These are phyloP conservation scores for Dovyalis caffra DNA, from an alignment of 345 rosid species.

Conservation along the genomic window DNA sequence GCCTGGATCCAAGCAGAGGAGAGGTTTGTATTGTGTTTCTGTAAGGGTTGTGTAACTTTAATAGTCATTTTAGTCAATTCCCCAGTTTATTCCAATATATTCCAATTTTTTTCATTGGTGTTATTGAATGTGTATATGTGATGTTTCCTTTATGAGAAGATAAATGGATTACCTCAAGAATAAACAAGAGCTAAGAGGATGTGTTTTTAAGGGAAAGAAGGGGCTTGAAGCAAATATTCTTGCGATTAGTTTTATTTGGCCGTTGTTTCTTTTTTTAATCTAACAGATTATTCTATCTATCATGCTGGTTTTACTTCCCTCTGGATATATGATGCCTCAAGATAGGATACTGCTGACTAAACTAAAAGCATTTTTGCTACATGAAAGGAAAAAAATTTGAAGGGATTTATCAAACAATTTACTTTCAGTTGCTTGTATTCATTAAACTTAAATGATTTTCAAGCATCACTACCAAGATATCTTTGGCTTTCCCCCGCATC, in stretches of 20 bases:
- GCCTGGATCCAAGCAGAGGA: constrained; percentile 58
- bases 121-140: background rate
- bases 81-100: background rate
- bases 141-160: background rate
- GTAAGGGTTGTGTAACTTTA: background rate
- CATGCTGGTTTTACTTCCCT: background rate
- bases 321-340: background rate
- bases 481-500: background rate
- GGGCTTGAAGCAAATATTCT: background rate
- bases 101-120: background rate
- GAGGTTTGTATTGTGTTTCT: constrained; percentile 44
- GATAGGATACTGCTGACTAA: background rate
- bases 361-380: background rate
- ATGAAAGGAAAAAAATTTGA: background rate
- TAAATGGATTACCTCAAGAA: too few species aligned
- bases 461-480: background rate
- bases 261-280: too few species aligned
- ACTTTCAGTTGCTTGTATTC: background rate
- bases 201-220: too few species aligned
- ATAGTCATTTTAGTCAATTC: background rate
- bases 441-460: background rate
- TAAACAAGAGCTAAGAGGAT: too few species aligned
- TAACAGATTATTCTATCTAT: background rate
- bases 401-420: background rate
- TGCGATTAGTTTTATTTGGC: background rate